Evolutionary conservation across 2,329 filamentous ascomycete species (phyloP).

Genomic region (Ophiostoma novo-ulmi): DNA sequence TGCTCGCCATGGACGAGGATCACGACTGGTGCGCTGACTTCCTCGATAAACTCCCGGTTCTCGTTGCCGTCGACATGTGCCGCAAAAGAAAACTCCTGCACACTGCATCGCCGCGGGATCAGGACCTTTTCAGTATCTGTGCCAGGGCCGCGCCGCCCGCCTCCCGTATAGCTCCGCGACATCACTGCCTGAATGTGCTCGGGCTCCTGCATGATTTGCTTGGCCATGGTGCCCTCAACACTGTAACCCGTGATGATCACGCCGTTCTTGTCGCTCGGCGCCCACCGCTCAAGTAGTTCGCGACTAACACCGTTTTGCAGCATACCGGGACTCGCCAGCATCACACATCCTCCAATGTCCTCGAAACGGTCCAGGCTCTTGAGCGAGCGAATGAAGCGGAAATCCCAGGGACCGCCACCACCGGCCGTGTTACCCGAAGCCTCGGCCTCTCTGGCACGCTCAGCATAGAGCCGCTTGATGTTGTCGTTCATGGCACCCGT

Average conservation of each 20-base stretch:
- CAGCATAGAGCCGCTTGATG: slow-evolving; percentile 90
- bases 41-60: slow-evolving; percentile 94
- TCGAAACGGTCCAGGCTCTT: slow-evolving; percentile 94
- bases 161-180: slow-evolving; percentile 60
- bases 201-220: slow-evolving; percentile 89
- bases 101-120: slow-evolving; percentile 86
- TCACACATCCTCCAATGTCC: slow-evolving; percentile 90
- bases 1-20: slow-evolving; percentile 96
- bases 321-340: slow-evolving; percentile 98
- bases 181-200: slow-evolving; percentile 94
- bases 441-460: slow-evolving; percentile 86
- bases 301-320: slow-evolving; percentile 92
- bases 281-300: slow-evolving; percentile 91
- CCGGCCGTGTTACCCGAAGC: slow-evolving; percentile 67
- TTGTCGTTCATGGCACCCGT: slow-evolving; percentile 99
- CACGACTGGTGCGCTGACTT: slow-evolving; percentile 85
- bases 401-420: slow-evolving; percentile 91
- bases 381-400: slow-evolving; percentile 85
- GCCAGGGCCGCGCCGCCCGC: slow-evolving; percentile 57
- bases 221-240: slow-evolving; percentile 97
- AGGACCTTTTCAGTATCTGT: slow-evolving; percentile 79
- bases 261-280: slow-evolving; percentile 93
- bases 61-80: slow-evolving; percentile 95
- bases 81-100: slow-evolving; percentile 92
- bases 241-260: slow-evolving; percentile 98